Conservation (phyloP, 179 eudicot species). For the Spinacia oleracea region DNA sequence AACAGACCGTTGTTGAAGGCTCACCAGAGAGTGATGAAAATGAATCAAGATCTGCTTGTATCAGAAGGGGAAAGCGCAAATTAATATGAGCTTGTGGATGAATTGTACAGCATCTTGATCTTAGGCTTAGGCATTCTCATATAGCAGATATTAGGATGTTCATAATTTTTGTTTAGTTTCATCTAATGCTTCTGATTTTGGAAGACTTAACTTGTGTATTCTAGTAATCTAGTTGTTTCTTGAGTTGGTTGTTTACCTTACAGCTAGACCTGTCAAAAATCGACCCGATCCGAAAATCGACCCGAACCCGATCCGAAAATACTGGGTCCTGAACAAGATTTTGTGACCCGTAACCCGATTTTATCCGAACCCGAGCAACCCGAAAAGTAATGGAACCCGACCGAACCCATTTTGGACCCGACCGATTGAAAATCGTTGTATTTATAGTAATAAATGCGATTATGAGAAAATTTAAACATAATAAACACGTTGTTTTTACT, state of each 20-base stretch:
- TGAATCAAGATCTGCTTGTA: conserved; percentile 41
- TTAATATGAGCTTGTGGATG: conserved; percentile 21
- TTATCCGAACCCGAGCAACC: no score
- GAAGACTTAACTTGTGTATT: not conserved
- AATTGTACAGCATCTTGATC: conserved; percentile 15
- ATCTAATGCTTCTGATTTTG: not conserved
- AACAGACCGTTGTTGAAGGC: conserved; percentile 64
- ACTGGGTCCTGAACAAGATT: no score
- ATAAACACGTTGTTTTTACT: no score
- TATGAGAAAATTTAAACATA: no score
- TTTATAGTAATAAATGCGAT: no score
- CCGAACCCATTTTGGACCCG: no score
- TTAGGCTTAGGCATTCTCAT: conserved; percentile 1
- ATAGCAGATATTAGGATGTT: conserved; percentile 7
- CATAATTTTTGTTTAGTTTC: not conserved
- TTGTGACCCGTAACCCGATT: no score
- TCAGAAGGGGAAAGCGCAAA: conserved; percentile 57
- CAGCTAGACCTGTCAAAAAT: no score
- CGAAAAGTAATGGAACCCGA: no score
- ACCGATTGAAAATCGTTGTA: no score
- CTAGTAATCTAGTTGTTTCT: not conserved
- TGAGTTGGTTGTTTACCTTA: not conserved
- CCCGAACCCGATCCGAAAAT: no score
- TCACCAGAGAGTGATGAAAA: conserved; percentile 62
- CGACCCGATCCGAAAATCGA: no score